Percentiles rank a stretch among this genome's conserved stretches.
phyloP scores from a whole-genome alignment of 169 alveolate genomes.

The Plasmodium malariae region DNA sequence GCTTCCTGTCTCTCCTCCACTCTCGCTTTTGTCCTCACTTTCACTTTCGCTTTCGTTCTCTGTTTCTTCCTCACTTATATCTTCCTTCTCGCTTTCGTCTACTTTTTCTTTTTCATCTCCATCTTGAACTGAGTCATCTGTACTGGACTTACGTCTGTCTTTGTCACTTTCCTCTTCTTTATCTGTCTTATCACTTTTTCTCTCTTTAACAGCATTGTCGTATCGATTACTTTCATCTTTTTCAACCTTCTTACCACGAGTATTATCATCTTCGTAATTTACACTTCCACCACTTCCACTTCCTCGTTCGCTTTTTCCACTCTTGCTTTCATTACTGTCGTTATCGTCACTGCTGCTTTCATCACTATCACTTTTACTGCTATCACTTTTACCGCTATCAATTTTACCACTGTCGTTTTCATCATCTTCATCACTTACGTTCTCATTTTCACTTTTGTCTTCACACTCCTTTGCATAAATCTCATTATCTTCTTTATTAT shows the following conservation, averaged over 20 bases:
- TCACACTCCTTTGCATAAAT: not conserved
- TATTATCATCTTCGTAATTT: not conserved
- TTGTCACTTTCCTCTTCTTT: not conserved
- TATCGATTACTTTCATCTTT: not conserved
- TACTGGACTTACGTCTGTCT: not conserved
- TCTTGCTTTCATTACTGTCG: not conserved
- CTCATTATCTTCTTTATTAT: not conserved
- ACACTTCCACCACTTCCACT: not conserved
- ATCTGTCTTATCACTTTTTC: not conserved
- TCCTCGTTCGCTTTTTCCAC: not conserved
- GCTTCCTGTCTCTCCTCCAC: conserved; percentile 15
- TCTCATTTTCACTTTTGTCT: conserved; percentile 1
- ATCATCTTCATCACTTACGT: not conserved
- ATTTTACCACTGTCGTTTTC: conserved; percentile 6
- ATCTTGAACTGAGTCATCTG: not conserved
- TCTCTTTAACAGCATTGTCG: not conserved
- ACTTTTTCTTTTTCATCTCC: conserved; percentile 2
- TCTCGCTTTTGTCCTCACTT: not conserved
- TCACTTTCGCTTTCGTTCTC: conserved; percentile 3
- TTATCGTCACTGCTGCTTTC: not conserved
- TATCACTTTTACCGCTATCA: not conserved
- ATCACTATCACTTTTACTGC: not conserved
- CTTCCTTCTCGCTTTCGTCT: not conserved
- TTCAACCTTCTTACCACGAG: not conserved
- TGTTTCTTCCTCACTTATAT: not conserved